phyloP scores from a whole-genome alignment of 176 grass and related monocot genomes.

The Hordeum vulgare region DNA sequence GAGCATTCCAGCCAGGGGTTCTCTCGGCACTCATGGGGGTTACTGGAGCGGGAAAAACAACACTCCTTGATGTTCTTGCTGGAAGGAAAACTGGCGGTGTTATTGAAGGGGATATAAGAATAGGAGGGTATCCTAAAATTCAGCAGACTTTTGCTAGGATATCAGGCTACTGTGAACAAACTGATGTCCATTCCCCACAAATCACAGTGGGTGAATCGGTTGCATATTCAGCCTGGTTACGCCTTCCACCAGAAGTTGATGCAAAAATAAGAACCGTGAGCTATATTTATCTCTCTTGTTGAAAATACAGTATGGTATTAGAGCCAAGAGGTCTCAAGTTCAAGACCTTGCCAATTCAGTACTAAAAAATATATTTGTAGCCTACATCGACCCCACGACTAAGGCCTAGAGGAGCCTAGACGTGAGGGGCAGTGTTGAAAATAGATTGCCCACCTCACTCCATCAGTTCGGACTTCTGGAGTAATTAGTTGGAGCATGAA shows the following conservation, averaged over 20 bases:
- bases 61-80: conserved; percentile 73
- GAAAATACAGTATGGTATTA: too few relatives aligned
- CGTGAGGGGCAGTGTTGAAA: too few relatives aligned
- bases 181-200: conserved; percentile 65
- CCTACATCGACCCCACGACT: too few relatives aligned
- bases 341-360: too few relatives aligned
- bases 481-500: too few relatives aligned
- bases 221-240: conserved; percentile 69
- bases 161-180: conserved; percentile 81
- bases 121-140: conserved; percentile 66
- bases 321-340: too few relatives aligned
- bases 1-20: conserved; percentile 56
- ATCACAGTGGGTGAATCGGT: conserved; percentile 67
- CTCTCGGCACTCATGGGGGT: conserved; percentile 75
- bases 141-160: conserved; percentile 77
- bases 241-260: conserved; percentile 51
- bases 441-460: too few relatives aligned
- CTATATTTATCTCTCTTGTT: not conserved
- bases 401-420: too few relatives aligned
- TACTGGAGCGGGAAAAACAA: conserved; percentile 83
- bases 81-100: conserved; percentile 66
- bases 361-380: too few relatives aligned
- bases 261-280: conserved; percentile 55
- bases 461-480: too few relatives aligned
- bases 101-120: conserved; percentile 72